Evolutionary conservation across 345 rosid genomes (phyloP).

Genomic region (Barbarea vulgaris): DNA sequence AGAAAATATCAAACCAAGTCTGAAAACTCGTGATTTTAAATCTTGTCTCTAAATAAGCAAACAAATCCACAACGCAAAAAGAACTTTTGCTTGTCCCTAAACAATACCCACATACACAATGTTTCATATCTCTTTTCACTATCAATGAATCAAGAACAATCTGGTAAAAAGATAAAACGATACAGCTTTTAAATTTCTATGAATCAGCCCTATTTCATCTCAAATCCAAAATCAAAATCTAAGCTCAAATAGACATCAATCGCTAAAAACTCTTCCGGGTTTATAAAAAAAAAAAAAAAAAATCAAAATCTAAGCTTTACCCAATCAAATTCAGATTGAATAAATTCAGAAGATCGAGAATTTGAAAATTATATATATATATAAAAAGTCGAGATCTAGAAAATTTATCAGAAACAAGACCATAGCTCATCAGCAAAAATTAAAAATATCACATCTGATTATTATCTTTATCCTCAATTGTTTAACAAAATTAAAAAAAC

Average conservation of each 20-base stretch:
- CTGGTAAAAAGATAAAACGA: neutral
- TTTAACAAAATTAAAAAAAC: neutral
- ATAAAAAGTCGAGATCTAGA: constrained; percentile 29
- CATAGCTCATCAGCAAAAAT: constrained; percentile 21
- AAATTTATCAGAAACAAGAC: constrained; percentile 8
- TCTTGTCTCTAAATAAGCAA: constrained; percentile 21
- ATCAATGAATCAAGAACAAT: constrained; percentile 24
- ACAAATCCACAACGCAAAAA: constrained; percentile 19
- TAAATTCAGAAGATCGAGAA: neutral
- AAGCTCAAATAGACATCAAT: constrained; percentile 5
- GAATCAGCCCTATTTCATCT: neutral
- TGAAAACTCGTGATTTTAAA: constrained; percentile 9
- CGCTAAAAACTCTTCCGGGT: neutral
- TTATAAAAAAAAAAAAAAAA: neutral
- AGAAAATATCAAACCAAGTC: constrained; percentile 6
- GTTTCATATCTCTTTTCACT: constrained; percentile 15
- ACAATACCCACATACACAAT: constrained; percentile 18
- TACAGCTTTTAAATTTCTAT: neutral
- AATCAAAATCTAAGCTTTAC: constrained; percentile 13
- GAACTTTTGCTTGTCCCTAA: constrained; percentile 14
- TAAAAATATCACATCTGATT: constrained; percentile 23
- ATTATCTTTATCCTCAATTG: neutral
- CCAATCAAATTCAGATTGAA: constrained; percentile 26
- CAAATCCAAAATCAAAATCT: constrained; percentile 27
- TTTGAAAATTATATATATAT: neutral